A percentile compares a stretch with the other conserved stretches of the same genome.
phyloP scores from a whole-genome alignment of 495 filamentous ascomycete genomes.

The Pseudevernia furfuracea region DNA sequence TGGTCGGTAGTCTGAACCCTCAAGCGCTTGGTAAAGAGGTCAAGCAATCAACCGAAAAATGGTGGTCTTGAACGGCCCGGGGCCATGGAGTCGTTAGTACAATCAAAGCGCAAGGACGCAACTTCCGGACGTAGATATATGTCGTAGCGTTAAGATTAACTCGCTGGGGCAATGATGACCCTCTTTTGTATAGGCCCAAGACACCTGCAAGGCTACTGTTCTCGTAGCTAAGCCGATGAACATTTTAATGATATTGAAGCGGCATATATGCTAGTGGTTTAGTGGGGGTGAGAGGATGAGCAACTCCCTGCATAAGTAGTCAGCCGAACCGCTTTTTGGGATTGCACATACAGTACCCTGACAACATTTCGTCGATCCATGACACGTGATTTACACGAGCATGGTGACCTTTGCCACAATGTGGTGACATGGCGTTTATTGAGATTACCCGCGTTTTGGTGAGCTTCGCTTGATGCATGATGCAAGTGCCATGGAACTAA shows the following conservation, averaged over 20 bases:
- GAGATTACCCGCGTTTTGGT: too few relatives aligned
- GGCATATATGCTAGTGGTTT: neutral
- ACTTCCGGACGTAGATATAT: neutral
- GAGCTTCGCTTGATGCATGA: neutral
- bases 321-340: too few relatives aligned
- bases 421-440: neutral
- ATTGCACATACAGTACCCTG: neutral
- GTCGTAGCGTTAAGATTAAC: neutral
- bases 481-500: neutral
- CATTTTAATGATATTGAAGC: neutral
- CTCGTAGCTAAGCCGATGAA: neutral
- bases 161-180: neutral
- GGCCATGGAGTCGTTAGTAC: neutral
- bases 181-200: neutral
- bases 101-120: neutral
- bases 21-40: neutral
- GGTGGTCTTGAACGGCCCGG: neutral
- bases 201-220: neutral
- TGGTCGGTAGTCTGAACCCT: neutral
- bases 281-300: too few relatives aligned
- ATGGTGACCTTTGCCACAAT: neutral
- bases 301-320: too few relatives aligned
- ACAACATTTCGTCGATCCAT: neutral
- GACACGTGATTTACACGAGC: neutral
- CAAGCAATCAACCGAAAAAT: neutral